These are phyloP conservation scores for Puccinia triticina DNA, from an alignment of 1,284 basidiomycete species.

Conservation along the genomic window DNA sequence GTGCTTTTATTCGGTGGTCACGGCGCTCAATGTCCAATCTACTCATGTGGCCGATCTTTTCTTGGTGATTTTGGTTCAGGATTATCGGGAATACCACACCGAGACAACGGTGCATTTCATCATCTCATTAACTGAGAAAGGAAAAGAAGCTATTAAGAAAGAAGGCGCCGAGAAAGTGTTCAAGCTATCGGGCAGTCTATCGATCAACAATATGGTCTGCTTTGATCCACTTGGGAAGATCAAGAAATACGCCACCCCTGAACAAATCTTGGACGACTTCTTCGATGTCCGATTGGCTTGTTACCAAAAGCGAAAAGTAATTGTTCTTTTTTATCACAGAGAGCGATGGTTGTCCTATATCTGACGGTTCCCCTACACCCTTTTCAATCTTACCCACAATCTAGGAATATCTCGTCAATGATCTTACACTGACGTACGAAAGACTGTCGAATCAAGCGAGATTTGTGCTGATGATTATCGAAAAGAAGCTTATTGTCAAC, in stretches of 20 bases:
- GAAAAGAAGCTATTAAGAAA: constrained; percentile 80
- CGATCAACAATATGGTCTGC: constrained; percentile 96
- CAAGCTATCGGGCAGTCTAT: constrained; percentile 81
- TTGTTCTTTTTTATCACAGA: background rate
- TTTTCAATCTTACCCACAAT: background rate
- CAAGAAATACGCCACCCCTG: constrained; percentile 85
- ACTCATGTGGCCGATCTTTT: background rate
- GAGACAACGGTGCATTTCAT: constrained; percentile 90
- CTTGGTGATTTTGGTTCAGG: constrained; percentile 65
- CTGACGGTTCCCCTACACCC: background rate
- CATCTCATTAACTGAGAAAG: constrained; percentile 77
- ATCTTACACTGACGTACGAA: constrained; percentile 81
- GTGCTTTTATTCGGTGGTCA: background rate
- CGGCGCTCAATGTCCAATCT: constrained; percentile 54
- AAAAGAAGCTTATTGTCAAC: constrained; percentile 82
- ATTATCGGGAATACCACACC: constrained; percentile 94
- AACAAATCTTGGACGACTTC: constrained; percentile 92
- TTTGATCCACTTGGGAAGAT: constrained; percentile 97
- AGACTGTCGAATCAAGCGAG: constrained; percentile 91
- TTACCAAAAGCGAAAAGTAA: constrained; percentile 91
- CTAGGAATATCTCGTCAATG: constrained; percentile 81
- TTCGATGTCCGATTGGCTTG: constrained; percentile 84
- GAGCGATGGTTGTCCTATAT: background rate
- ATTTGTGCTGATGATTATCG: constrained; percentile 95
- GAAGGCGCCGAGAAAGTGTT: constrained; percentile 90